phyloP scores from a whole-genome alignment of 2,329 filamentous ascomycete genomes.

The Aspergillus latus region DNA sequence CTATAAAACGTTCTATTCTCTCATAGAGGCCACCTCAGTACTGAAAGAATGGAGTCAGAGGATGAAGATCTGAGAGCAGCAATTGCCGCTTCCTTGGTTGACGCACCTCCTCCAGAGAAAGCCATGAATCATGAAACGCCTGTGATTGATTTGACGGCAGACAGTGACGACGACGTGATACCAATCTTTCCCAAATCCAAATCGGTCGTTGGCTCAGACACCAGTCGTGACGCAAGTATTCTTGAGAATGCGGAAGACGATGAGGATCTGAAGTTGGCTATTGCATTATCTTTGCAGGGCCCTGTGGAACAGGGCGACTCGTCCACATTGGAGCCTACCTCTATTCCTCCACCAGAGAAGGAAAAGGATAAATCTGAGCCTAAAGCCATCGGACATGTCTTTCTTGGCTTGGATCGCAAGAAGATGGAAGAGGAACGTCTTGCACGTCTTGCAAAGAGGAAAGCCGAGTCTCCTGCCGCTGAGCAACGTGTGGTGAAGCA shows the following conservation, averaged over 20 bases:
- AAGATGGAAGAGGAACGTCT: conserved; percentile 84
- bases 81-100: conserved; percentile 25
- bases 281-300: conserved; percentile 35
- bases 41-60: conserved; percentile 11
- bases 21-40: too few species aligned
- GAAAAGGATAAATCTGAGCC: background rate
- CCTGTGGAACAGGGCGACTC: conserved; percentile 13
- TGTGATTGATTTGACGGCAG: conserved; percentile 35
- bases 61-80: conserved; percentile 21
- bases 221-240: conserved; percentile 2
- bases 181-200: conserved; percentile 5
- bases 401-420: conserved; percentile 68
- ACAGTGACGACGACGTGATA: conserved; percentile 4
- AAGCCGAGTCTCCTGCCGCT: conserved; percentile 41
- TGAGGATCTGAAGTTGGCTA: conserved; percentile 38
- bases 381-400: conserved; percentile 24
- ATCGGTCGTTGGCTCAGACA: conserved; percentile 1
- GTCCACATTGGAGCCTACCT: background rate
- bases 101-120: conserved; percentile 6
- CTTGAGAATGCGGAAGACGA: conserved; percentile 25
- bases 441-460: conserved; percentile 63
- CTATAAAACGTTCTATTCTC: too few species aligned
- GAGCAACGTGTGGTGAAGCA: conserved; percentile 27
- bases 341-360: background rate
- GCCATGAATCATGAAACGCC: background rate